A percentile compares a stretch with the other conserved stretches of the same genome.
These are phyloP conservation scores for Leishmania martiniquensis DNA, from an alignment of 208 protist species.

Conservation along the genomic window DNA sequence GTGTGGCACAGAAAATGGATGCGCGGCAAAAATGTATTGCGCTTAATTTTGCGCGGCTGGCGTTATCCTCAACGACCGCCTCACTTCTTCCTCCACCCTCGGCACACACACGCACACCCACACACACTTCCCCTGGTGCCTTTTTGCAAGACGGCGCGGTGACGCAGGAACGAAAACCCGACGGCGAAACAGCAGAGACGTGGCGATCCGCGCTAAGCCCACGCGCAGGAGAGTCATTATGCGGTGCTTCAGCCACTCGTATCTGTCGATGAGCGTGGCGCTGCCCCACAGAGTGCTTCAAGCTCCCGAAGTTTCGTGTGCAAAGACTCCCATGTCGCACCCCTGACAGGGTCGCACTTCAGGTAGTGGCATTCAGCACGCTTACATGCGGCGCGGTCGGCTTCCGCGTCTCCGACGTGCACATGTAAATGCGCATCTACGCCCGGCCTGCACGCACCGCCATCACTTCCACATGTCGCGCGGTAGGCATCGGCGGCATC, in stretches of 20 bases:
- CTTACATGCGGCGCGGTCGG: conserved; percentile 52
- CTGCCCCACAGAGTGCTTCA: not conserved
- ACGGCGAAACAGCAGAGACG: too few relatives aligned
- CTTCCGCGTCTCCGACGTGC: conserved; percentile 70
- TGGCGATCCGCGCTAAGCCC: not conserved
- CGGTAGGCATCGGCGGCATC: conserved; percentile 16
- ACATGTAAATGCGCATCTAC: conserved; percentile 36
- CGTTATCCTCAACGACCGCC: too few relatives aligned
- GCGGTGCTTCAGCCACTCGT: not conserved
- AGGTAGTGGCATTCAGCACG: conserved; percentile 57
- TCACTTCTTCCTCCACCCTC: too few relatives aligned
- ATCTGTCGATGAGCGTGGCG: not conserved
- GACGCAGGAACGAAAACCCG: too few relatives aligned
- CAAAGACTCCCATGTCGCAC: conserved; percentile 58
- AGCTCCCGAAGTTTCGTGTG: conserved; percentile 33
- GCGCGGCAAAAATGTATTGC: too few relatives aligned
- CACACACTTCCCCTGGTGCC: too few relatives aligned
- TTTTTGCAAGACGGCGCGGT: too few relatives aligned
- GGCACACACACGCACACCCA: too few relatives aligned
- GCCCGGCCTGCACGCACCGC: not conserved
- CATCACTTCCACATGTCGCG: conserved; percentile 6
- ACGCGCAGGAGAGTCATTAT: not conserved
- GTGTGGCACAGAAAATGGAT: not conserved
- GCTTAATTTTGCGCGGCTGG: too few relatives aligned
- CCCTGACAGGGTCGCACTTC: conserved; percentile 38